A percentile compares a stretch with the other conserved stretches of the same genome.
These are phyloP conservation scores for Asclepias syriaca DNA, from an alignment of 257 asterid species.

Conservation along the genomic window DNA sequence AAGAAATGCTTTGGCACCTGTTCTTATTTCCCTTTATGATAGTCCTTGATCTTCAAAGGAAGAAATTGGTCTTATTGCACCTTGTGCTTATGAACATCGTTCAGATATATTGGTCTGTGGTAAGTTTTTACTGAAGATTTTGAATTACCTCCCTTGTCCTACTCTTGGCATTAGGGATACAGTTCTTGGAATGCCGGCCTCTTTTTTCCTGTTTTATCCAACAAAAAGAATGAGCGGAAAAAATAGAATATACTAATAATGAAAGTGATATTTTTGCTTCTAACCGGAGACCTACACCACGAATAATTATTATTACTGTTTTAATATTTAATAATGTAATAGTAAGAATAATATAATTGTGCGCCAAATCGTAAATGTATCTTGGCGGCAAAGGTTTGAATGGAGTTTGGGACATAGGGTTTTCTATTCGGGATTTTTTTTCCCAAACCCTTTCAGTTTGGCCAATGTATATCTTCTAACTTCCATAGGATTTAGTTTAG, in stretches of 20 bases:
- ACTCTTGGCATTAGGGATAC: neutral
- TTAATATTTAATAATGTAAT: too few relatives aligned
- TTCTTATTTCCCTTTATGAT: neutral
- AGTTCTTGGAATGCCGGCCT: neutral
- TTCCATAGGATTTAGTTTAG: neutral
- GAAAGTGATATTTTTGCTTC: too few relatives aligned
- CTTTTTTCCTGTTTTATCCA: neutral
- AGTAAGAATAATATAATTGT: neutral
- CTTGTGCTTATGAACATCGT: neutral
- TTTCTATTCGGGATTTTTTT: neutral
- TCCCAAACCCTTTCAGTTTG: neutral
- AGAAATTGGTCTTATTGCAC: neutral
- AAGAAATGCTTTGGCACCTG: neutral
- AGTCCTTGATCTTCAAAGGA: neutral
- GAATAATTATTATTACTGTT: too few relatives aligned
- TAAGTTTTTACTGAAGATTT: too few relatives aligned
- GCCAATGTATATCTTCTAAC: neutral
- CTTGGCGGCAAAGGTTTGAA: constrained; percentile 4
- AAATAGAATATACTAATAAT: too few relatives aligned
- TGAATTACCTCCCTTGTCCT: neutral
- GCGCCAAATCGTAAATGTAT: neutral
- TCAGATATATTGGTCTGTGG: neutral
- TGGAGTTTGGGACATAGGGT: neutral
- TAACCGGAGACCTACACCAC: too few relatives aligned
- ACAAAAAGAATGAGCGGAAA: too few relatives aligned